phyloP scores from a whole-genome alignment of 768 basidiomycete species.

The Psilocybe tampanensis region DNA sequence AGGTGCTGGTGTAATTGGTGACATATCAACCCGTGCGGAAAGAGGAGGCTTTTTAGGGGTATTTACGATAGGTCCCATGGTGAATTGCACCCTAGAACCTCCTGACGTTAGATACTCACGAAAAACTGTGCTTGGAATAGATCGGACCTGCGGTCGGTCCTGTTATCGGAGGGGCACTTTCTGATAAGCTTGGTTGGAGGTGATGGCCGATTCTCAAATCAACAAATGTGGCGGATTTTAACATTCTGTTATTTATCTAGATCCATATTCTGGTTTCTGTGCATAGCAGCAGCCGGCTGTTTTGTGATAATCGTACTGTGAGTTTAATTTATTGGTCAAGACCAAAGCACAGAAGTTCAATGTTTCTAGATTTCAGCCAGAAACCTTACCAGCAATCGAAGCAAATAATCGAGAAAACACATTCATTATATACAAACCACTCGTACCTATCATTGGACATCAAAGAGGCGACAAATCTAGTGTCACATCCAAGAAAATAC shows the following conservation, averaged over 20 bases:
- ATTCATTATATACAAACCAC: constrained; percentile 50
- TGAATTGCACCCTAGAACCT: constrained; percentile 16
- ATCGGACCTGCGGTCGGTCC: constrained; percentile 64
- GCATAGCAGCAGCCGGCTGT: constrained; percentile 48
- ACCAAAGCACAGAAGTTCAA: neutral
- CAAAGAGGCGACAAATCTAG: constrained; percentile 26
- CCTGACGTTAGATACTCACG: too few species aligned
- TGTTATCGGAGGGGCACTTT: constrained; percentile 60
- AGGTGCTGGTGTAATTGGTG: constrained; percentile 79
- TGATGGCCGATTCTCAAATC: constrained; percentile 18
- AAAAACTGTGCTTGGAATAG: constrained; percentile 25
- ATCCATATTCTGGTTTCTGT: constrained; percentile 67
- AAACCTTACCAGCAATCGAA: constrained; percentile 55
- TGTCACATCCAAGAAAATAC: constrained; percentile 31
- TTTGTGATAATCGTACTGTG: constrained; percentile 51
- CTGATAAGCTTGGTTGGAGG: constrained; percentile 68
- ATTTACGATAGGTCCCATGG: constrained; percentile 68
- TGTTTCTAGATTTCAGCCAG: constrained; percentile 50
- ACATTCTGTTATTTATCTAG: constrained; percentile 26
- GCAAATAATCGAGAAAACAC: constrained; percentile 53
- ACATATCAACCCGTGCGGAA: constrained; percentile 74
- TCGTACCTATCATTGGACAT: constrained; percentile 48
- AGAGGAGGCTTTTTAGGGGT: constrained; percentile 75
- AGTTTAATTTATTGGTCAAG: constrained; percentile 20
- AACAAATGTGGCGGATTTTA: neutral